These are phyloP conservation scores for Tremellales sp. DNA, from an alignment of 1,284 basidiomycete genomes.

Conservation along the genomic window DNA sequence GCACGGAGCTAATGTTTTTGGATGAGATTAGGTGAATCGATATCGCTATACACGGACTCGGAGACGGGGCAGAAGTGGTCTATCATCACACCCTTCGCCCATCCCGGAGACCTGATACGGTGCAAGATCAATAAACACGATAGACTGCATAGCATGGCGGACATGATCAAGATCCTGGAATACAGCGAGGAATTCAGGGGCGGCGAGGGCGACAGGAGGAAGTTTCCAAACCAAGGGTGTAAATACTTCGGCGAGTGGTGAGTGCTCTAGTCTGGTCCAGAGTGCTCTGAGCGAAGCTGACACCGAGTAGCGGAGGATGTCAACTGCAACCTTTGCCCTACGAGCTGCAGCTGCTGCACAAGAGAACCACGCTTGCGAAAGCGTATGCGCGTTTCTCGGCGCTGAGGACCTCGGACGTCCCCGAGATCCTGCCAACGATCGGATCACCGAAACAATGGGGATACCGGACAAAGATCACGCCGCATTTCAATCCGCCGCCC, in stretches of 20 bases:
- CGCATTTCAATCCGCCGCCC: slow-evolving; percentile 84
- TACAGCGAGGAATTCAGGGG: slow-evolving; percentile 66
- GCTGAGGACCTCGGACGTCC: slow-evolving; percentile 54
- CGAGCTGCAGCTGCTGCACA: slow-evolving; percentile 76
- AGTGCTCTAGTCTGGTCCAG: slow-evolving; percentile 17
- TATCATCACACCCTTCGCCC: slow-evolving; percentile 71
- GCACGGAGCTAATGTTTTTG: background rate
- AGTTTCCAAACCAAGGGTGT: slow-evolving; percentile 55
- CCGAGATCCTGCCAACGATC: slow-evolving; percentile 69
- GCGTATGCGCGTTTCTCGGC: slow-evolving; percentile 79
- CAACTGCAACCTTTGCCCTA: slow-evolving; percentile 78
- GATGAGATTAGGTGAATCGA: slow-evolving; percentile 58
- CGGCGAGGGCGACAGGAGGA: slow-evolving; percentile 48
- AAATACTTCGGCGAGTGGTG: slow-evolving; percentile 78
- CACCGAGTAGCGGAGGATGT: slow-evolving; percentile 39
- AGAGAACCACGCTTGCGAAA: slow-evolving; percentile 79
- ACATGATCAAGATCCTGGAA: slow-evolving; percentile 66
- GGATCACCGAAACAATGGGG: slow-evolving; percentile 82
- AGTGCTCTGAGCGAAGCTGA: background rate
- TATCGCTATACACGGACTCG: slow-evolving; percentile 56
- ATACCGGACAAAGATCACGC: slow-evolving; percentile 96
- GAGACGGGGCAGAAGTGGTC: slow-evolving; percentile 60
- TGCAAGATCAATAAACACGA: slow-evolving; percentile 63
- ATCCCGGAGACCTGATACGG: slow-evolving; percentile 74
- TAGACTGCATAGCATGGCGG: slow-evolving; percentile 68